Evolutionary conservation across 306 rosid species (phyloP).

Genomic region (Lotus japonicus): DNA sequence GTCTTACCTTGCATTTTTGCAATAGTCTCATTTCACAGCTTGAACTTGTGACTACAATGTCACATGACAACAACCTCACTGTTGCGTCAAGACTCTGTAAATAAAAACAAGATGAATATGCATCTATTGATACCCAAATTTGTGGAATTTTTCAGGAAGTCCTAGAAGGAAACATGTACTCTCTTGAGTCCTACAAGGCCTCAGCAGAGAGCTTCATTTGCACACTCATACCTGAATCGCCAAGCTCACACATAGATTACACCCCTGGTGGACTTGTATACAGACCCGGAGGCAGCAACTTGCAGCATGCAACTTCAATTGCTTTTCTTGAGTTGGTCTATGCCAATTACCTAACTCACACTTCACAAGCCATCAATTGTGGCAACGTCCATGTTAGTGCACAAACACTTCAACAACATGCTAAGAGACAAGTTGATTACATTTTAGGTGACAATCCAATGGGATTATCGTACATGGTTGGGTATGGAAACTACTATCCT

Average conservation of each 20-base stretch:
- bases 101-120: neutral
- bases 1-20: too few relatives aligned
- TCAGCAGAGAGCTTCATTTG: conserved; percentile 85
- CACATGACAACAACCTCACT: too few relatives aligned
- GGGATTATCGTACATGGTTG: conserved; percentile 85
- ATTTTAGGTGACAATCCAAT: conserved; percentile 74
- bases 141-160: conserved; percentile 47
- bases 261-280: conserved; percentile 76
- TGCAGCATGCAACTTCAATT: conserved; percentile 75
- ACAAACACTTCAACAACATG: conserved; percentile 42
- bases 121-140: neutral
- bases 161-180: conserved; percentile 53
- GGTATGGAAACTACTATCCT: conserved; percentile 55
- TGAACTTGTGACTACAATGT: too few relatives aligned
- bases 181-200: conserved; percentile 54
- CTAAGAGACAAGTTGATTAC: conserved; percentile 77
- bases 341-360: conserved; percentile 52
- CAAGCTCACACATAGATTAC: conserved; percentile 58
- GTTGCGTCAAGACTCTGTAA: too few relatives aligned
- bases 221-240: conserved; percentile 55
- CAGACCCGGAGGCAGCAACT: conserved; percentile 84
- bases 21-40: too few relatives aligned
- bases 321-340: conserved; percentile 68
- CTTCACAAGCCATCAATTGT: conserved; percentile 51
- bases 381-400: conserved; percentile 57